Percentiles rank a stretch among this genome's conserved stretches.
These are phyloP conservation scores for Penicillium rolfsii DNA, from an alignment of 2,329 filamentous ascomycete species.

Conservation along the genomic window DNA sequence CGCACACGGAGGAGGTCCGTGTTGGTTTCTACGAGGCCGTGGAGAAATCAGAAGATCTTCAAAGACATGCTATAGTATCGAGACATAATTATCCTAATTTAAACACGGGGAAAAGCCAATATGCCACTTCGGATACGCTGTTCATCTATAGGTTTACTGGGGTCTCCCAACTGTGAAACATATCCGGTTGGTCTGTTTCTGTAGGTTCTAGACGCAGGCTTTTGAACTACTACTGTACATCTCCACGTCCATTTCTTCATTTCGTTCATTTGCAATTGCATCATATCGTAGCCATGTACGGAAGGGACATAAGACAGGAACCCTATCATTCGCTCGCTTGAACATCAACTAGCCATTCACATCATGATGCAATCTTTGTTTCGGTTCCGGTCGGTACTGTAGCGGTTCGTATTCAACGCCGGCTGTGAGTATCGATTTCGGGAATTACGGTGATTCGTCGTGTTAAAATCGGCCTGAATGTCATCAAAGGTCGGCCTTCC, in stretches of 20 bases:
- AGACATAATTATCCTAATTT: too few species aligned
- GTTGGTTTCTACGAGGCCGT: constrained; percentile 19
- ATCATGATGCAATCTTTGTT: constrained; percentile 50
- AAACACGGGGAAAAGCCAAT: not conserved
- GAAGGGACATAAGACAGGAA: not conserved
- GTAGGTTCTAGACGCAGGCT: too few species aligned
- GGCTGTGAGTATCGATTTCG: constrained; percentile 11
- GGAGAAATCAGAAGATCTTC: constrained; percentile 12
- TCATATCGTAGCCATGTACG: constrained; percentile 12
- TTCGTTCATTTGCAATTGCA: constrained; percentile 17
- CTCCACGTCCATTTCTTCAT: constrained; percentile 9
- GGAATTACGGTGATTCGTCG: constrained; percentile 25
- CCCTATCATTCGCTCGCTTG: not conserved
- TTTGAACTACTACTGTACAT: not conserved
- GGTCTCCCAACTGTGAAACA: too few species aligned
- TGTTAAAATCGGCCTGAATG: constrained; percentile 21
- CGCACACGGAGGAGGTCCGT: constrained; percentile 18
- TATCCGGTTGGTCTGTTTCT: too few species aligned
- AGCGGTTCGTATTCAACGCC: constrained; percentile 10
- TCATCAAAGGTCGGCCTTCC: constrained; percentile 40
- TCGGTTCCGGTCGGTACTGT: constrained; percentile 22
- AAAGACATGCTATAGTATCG: not conserved
- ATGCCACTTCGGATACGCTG: not conserved
- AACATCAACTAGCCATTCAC: constrained; percentile 30
- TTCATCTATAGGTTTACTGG: constrained; percentile 6